Percentiles rank a stretch among this genome's conserved stretches.
These are phyloP conservation scores for Chlorencoelia australis DNA, from an alignment of 2,329 filamentous ascomycete species.

Conservation along the genomic window DNA sequence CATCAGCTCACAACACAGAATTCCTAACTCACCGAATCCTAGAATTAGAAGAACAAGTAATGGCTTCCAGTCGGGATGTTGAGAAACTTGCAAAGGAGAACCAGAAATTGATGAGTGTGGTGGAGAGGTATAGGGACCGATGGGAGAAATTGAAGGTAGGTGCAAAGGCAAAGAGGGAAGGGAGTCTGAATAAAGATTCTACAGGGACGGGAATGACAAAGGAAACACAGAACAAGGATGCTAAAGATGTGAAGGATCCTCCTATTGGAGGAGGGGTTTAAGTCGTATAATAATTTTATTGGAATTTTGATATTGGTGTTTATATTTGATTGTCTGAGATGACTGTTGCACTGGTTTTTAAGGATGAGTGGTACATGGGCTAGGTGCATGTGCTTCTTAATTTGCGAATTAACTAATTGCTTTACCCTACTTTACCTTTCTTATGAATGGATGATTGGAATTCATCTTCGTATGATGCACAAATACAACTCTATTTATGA, in stretches of 20 bases:
- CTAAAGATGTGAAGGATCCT: background rate
- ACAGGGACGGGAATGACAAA: conserved; percentile 7
- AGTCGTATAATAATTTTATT: no score
- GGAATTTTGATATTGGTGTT: no score
- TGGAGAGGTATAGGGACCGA: conserved; percentile 49
- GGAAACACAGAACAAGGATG: conserved; percentile 4
- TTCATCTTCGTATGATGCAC: no score
- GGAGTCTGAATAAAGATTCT: conserved; percentile 2
- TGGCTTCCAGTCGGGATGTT: conserved; percentile 46
- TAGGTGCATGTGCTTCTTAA: no score
- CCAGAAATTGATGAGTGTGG: conserved; percentile 44
- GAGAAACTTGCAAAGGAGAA: conserved; percentile 53
- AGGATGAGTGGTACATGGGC: no score
- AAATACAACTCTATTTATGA: no score
- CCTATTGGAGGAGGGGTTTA: conserved; percentile 2
- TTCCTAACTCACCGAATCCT: conserved; percentile 39
- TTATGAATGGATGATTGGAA: no score
- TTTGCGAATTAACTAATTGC: no score
- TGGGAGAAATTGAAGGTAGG: conserved; percentile 62
- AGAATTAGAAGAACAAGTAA: conserved; percentile 60
- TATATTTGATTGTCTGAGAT: no score
- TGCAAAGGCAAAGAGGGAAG: conserved; percentile 36
- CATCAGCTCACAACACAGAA: conserved; percentile 30
- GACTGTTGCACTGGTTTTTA: no score
- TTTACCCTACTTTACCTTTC: no score